Conservation (phyloP, 352 stramenopile genomes). For the Saprolegnia parasitica region DNA sequence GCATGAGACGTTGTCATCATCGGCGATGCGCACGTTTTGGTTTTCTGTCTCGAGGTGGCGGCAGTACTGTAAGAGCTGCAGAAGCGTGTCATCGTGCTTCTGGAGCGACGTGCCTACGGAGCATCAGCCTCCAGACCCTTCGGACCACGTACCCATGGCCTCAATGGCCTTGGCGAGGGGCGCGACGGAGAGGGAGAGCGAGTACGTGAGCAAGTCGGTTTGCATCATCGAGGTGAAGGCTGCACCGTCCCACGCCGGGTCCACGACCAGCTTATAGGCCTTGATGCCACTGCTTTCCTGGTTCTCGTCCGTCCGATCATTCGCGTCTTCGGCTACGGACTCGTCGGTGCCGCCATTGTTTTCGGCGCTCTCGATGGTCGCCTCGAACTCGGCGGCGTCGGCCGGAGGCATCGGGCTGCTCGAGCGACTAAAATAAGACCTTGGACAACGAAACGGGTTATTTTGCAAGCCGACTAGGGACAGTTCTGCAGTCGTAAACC, state of each 20-base stretch:
- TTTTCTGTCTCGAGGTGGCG: neutral
- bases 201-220: slow-evolving; percentile 66
- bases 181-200: slow-evolving; percentile 70
- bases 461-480: too few relatives aligned
- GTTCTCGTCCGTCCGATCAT: neutral
- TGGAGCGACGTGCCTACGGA: slow-evolving; percentile 10
- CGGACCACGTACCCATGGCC: slow-evolving; percentile 46
- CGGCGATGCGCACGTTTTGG: neutral
- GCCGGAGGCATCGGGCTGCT: too few relatives aligned
- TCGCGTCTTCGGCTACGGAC: neutral
- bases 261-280: neutral
- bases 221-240: slow-evolving; percentile 59
- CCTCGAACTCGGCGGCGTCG: too few relatives aligned
- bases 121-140: neutral
- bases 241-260: slow-evolving; percentile 19
- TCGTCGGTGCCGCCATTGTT: neutral
- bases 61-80: neutral
- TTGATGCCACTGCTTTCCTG: neutral
- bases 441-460: too few relatives aligned
- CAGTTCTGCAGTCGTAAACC: too few relatives aligned
- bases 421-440: too few relatives aligned
- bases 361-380: neutral
- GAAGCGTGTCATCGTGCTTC: slow-evolving; percentile 24
- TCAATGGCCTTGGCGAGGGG: slow-evolving; percentile 62
- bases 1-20: neutral